These are phyloP conservation scores for Vanrija sp. DNA, from an alignment of 1,284 basidiomycete species.

Conservation along the genomic window DNA sequence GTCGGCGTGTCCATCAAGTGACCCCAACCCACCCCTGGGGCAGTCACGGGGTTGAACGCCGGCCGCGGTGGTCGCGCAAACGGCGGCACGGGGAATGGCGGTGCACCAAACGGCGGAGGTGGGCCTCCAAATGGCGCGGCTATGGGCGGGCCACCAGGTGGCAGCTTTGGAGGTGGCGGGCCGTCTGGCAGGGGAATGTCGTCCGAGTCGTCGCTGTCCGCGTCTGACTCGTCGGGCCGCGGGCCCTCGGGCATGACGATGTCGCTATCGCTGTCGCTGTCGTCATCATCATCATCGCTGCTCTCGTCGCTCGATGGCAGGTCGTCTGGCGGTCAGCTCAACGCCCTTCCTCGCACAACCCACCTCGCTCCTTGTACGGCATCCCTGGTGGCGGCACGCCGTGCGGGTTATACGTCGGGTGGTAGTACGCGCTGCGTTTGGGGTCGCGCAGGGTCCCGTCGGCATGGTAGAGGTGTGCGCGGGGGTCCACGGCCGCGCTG, in stretches of 20 bases:
- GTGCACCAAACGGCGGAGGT: neutral
- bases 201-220: slow-evolving; percentile 46
- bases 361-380: slow-evolving; percentile 84
- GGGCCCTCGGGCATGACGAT: slow-evolving; percentile 82
- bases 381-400: slow-evolving; percentile 95
- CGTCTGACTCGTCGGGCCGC: slow-evolving; percentile 55
- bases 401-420: slow-evolving; percentile 86
- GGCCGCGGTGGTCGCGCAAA: too few relatives aligned
- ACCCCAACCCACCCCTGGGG: too few relatives aligned
- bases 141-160: neutral
- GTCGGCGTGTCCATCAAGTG: too few relatives aligned
- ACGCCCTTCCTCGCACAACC: slow-evolving; percentile 40
- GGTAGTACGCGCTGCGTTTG: slow-evolving; percentile 86
- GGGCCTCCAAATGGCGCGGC: neutral
- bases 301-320: slow-evolving; percentile 39
- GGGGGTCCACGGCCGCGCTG: slow-evolving; percentile 14
- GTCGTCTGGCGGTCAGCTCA: slow-evolving; percentile 5
- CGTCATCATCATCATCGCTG: slow-evolving; percentile 27
- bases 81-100: slow-evolving; percentile 2
- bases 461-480: slow-evolving; percentile 62
- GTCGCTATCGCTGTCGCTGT: slow-evolving; percentile 60
- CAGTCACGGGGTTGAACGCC: too few relatives aligned
- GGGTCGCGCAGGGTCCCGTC: slow-evolving; percentile 78
- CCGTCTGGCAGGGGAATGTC: slow-evolving; percentile 51
- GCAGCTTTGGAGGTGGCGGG: slow-evolving; percentile 43